These are phyloP conservation scores for Agaricales sp. DNA, from an alignment of 1,284 basidiomycete genomes.

Conservation along the genomic window DNA sequence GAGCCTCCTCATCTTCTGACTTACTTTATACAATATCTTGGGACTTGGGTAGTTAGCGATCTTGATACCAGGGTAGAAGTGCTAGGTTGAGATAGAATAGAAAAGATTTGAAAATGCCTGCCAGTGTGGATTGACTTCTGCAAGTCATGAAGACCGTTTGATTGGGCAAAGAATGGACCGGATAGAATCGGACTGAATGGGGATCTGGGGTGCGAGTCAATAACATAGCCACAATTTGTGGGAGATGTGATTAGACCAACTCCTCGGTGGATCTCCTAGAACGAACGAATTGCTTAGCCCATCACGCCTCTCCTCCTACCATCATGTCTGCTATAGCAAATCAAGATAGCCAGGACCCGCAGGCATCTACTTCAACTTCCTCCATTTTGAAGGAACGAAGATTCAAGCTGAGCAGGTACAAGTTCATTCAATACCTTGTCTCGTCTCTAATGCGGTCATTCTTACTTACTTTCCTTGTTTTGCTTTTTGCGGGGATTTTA, in stretches of 20 bases:
- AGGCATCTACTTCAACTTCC: conserved; percentile 24
- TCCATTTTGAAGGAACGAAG: conserved; percentile 64
- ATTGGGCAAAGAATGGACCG: conserved; percentile 9
- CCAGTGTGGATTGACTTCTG: no score
- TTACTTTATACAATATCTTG: background rate
- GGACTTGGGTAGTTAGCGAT: background rate
- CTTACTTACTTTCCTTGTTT: background rate
- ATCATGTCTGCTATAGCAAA: conserved; percentile 37
- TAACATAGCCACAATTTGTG: background rate
- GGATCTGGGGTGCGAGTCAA: background rate
- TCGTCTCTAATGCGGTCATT: background rate
- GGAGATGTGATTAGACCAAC: background rate
- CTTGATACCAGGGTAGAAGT: background rate
- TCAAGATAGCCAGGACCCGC: conserved; percentile 32
- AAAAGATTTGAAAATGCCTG: no score
- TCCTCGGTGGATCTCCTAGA: background rate
- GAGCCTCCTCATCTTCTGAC: no score
- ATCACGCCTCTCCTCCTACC: conserved; percentile 8
- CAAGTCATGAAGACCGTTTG: no score
- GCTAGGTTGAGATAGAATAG: no score
- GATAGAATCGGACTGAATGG: conserved; percentile 23
- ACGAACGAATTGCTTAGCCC: background rate
- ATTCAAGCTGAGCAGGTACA: conserved; percentile 74
- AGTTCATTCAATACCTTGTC: conserved; percentile 6
- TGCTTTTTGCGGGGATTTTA: conserved; percentile 16